Evolutionary conservation across 108 stramenopile genomes (phyloP).

Genomic region (Conticribra guillardii): DNA sequence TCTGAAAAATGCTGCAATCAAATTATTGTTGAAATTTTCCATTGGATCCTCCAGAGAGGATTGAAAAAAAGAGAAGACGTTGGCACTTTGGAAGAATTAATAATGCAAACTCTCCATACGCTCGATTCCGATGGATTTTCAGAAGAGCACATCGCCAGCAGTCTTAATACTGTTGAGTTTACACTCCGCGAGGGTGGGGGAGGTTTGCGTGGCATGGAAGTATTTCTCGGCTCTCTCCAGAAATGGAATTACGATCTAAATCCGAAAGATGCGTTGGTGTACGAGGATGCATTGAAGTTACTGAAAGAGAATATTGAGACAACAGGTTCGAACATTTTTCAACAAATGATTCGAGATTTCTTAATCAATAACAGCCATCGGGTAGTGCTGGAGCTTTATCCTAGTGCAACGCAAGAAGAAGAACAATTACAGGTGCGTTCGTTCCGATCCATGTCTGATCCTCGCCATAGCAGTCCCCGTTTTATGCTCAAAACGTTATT

Average conservation of each 20-base stretch:
- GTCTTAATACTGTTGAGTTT: slow-evolving; percentile 90
- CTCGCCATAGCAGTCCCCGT: too few relatives aligned
- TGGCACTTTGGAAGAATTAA: slow-evolving; percentile 52
- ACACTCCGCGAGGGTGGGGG: slow-evolving; percentile 79
- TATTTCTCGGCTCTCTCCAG: slow-evolving; percentile 79
- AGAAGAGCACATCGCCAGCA: slow-evolving; percentile 69
- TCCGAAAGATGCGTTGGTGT: slow-evolving; percentile 68
- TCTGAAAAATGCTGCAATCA: too few relatives aligned
- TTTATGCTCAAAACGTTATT: too few relatives aligned
- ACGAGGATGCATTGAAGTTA: slow-evolving; percentile 68
- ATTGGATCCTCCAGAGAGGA: slow-evolving; percentile 46
- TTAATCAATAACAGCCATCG: slow-evolving; percentile 83
- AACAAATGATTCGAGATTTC: slow-evolving; percentile 62
- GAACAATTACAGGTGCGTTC: slow-evolving; percentile 41
- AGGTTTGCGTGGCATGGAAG: slow-evolving; percentile 68
- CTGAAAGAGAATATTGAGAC: slow-evolving; percentile 74
- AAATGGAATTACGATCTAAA: slow-evolving; percentile 89
- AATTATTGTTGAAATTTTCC: background rate
- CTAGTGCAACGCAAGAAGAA: slow-evolving; percentile 63
- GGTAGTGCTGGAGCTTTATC: slow-evolving; percentile 72
- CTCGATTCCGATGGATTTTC: slow-evolving; percentile 80
- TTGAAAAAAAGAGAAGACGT: slow-evolving; percentile 55
- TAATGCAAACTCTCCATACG: slow-evolving; percentile 60
- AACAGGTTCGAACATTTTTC: slow-evolving; percentile 66
- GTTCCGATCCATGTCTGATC: too few relatives aligned